Percentiles rank a stretch among this genome's conserved stretches.
Conservation (phyloP, 352 stramenopile genomes). For the Globisporangium abappressorium region DNA sequence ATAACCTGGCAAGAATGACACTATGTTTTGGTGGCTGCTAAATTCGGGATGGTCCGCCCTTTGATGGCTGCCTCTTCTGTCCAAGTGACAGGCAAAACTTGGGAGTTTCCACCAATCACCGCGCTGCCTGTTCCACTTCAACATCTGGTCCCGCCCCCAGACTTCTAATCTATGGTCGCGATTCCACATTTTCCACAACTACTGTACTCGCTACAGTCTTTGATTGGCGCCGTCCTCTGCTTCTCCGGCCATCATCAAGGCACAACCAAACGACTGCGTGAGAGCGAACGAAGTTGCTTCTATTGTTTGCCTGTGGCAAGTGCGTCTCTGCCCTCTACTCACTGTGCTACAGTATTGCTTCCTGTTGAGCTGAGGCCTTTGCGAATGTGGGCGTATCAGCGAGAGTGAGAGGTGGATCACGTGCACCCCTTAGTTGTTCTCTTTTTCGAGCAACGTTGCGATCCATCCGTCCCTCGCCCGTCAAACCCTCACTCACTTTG, state of each 20-base stretch:
- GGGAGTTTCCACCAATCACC: background rate
- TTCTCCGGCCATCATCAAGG: background rate
- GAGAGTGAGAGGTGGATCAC: background rate
- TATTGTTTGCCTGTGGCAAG: background rate
- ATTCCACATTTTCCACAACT: background rate
- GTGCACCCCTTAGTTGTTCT: background rate
- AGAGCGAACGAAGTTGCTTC: background rate
- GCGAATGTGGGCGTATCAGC: background rate
- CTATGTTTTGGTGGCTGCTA: background rate
- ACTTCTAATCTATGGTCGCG: background rate
- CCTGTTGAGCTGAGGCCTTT: background rate
- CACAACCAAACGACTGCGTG: background rate
- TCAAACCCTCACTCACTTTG: conserved; percentile 15
- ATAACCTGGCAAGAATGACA: background rate
- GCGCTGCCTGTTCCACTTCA: background rate
- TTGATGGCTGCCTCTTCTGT: background rate
- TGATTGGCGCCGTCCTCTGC: background rate
- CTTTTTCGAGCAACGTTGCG: conserved; percentile 3
- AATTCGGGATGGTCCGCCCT: background rate
- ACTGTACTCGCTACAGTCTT: background rate
- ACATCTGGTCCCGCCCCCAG: background rate
- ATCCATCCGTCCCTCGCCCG: background rate
- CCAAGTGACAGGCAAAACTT: background rate
- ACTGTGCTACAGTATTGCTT: background rate
- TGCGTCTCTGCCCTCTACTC: background rate